phyloP scores from a whole-genome alignment of 176 grass and related monocot species.

The Guadua angustifolia region DNA sequence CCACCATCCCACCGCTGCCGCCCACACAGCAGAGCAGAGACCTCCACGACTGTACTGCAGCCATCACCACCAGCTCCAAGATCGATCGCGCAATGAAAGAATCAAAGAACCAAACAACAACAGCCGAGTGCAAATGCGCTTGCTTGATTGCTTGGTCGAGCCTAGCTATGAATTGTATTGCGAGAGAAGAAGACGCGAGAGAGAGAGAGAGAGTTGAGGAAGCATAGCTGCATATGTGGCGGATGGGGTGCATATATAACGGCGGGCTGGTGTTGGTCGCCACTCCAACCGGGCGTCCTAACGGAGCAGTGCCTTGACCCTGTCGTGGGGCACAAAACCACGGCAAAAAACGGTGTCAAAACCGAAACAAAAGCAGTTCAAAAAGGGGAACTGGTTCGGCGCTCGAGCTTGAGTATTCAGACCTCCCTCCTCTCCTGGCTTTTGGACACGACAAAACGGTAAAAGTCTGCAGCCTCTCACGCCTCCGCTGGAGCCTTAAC shows the following conservation, averaged over 20 bases:
- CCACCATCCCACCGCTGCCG: not conserved
- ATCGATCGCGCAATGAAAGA: not conserved
- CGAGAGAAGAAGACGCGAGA: not conserved
- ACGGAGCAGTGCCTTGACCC: slow-evolving; percentile 37
- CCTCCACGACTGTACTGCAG: slow-evolving; percentile 26
- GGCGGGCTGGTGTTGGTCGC: not conserved
- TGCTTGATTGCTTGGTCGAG: not conserved
- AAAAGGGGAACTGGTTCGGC: not conserved
- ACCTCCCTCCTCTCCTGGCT: not conserved
- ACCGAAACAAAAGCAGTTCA: not conserved
- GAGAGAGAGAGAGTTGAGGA: not conserved
- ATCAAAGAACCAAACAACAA: not conserved
- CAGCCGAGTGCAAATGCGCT: not conserved
- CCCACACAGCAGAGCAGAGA: slow-evolving; percentile 49
- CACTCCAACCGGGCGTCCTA: not conserved
- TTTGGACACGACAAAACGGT: not conserved
- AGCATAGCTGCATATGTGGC: not conserved
- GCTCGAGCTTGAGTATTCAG: not conserved
- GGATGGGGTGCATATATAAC: slow-evolving; percentile 14
- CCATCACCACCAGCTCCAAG: slow-evolving; percentile 17
- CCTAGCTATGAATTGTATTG: not conserved
- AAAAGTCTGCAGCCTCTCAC: not conserved
- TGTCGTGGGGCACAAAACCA: slow-evolving; percentile 17
- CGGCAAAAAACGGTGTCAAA: slow-evolving; percentile 1
- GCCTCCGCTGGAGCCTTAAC: not conserved